A percentile compares a stretch with the other conserved stretches of the same genome.
These are phyloP conservation scores for Hypomontagnella monticulosa DNA, from an alignment of 495 filamentous ascomycete species.

Conservation along the genomic window DNA sequence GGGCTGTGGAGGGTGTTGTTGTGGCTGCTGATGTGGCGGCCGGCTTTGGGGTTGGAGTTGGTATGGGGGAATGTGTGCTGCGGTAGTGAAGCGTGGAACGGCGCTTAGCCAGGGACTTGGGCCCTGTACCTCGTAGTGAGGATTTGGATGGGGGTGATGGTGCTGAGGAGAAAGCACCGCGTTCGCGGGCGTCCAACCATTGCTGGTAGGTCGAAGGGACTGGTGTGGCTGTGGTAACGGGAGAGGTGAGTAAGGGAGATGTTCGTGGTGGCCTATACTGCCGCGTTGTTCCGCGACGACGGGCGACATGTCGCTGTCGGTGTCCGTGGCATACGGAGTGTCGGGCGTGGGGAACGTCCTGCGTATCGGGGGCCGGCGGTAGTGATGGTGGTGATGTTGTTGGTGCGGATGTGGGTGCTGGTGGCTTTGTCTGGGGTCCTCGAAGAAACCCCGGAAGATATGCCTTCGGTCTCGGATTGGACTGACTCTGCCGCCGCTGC, in stretches of 20 bases:
- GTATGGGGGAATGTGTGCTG: slow-evolving; percentile 34
- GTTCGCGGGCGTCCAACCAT: slow-evolving; percentile 43
- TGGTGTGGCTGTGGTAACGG: slow-evolving; percentile 9
- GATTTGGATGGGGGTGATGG: neutral
- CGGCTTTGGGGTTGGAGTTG: slow-evolving; percentile 7
- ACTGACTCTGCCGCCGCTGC: slow-evolving; percentile 11
- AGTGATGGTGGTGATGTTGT: slow-evolving; percentile 1
- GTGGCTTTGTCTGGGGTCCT: slow-evolving; percentile 37
- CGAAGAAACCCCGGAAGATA: slow-evolving; percentile 27
- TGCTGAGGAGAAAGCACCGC: slow-evolving; percentile 6
- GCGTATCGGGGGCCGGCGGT: slow-evolving; percentile 40
- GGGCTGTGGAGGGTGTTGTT: slow-evolving; percentile 8
- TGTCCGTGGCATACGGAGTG: slow-evolving; percentile 49
- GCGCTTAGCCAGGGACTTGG: slow-evolving; percentile 56
- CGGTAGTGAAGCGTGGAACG: slow-evolving; percentile 51
- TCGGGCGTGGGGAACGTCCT: slow-evolving; percentile 31
- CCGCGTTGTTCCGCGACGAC: slow-evolving; percentile 26
- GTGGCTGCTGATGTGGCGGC: slow-evolving; percentile 17
- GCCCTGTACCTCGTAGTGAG: slow-evolving; percentile 27
- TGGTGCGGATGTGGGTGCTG: slow-evolving; percentile 28
- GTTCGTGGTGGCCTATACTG: slow-evolving; percentile 36
- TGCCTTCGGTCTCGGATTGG: slow-evolving; percentile 34
- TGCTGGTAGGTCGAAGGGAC: slow-evolving; percentile 28
- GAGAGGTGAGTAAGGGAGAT: slow-evolving; percentile 40
- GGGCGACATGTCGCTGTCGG: slow-evolving; percentile 51